These are phyloP conservation scores for Rosa multiflora DNA, from an alignment of 306 rosid species.

Conservation along the genomic window DNA sequence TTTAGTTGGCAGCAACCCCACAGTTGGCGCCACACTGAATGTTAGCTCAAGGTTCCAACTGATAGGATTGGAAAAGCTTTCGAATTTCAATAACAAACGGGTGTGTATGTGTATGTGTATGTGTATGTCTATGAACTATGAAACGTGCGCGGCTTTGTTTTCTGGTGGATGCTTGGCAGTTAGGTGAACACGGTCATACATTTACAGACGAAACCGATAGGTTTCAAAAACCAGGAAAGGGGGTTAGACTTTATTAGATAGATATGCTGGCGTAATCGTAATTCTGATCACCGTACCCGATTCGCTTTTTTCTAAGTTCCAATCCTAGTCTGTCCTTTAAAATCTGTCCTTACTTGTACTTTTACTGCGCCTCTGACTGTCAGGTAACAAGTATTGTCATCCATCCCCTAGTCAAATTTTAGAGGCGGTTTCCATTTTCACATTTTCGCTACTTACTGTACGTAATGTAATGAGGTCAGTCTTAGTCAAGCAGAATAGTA, in stretches of 20 bases:
- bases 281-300: neutral
- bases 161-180: neutral
- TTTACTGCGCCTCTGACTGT: neutral
- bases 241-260: neutral
- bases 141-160: neutral
- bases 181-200: neutral
- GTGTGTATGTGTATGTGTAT: neutral
- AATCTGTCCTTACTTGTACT: neutral
- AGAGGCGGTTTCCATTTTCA: neutral
- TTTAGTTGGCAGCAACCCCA: neutral
- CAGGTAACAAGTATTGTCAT: neutral
- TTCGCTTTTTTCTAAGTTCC: neutral
- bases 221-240: neutral
- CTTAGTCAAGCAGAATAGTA: neutral
- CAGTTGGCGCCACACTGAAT: neutral
- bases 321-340: neutral
- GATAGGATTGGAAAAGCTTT: neutral
- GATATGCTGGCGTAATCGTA: neutral
- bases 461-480: neutral
- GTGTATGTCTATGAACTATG: too few relatives aligned
- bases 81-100: neutral
- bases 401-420: neutral
- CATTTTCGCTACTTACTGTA: neutral
- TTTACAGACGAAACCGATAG: neutral
- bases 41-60: neutral